Evolutionary conservation across 768 basidiomycete species (phyloP).

Genomic region (Cubamyces lactineus): DNA sequence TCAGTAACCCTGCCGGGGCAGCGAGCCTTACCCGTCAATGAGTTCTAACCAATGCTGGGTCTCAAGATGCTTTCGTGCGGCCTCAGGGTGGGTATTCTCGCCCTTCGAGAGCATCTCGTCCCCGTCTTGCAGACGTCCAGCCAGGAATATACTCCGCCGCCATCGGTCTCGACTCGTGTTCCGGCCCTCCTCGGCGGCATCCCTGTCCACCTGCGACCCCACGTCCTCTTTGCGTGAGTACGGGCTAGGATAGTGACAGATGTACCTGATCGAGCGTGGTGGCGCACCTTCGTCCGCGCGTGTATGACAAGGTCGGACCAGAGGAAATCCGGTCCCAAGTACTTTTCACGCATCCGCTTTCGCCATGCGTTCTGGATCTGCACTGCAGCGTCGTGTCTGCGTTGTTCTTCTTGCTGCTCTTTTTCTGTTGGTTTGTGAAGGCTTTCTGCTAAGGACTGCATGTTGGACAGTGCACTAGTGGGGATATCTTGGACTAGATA

Average conservation of each 20-base stretch:
- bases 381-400: conserved; percentile 25
- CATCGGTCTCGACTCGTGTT: conserved; percentile 52
- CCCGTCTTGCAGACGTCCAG: conserved; percentile 46
- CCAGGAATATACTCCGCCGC: conserved; percentile 49
- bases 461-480: background rate
- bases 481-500: background rate
- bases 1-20: background rate
- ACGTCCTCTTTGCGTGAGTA: background rate
- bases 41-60: conserved; percentile 69
- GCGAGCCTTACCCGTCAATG: conserved; percentile 54
- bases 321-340: conserved; percentile 28
- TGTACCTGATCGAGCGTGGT: conserved; percentile 11
- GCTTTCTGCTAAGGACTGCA: conserved; percentile 15
- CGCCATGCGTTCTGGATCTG: conserved; percentile 33
- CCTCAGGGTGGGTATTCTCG: conserved; percentile 34
- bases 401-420: conserved; percentile 23
- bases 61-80: conserved; percentile 52
- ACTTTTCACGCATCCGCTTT: conserved; percentile 18
- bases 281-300: conserved; percentile 31
- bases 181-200: conserved; percentile 47
- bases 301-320: conserved; percentile 30
- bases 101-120: conserved; percentile 42
- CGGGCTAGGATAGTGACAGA: too few species aligned
- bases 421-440: conserved; percentile 17
- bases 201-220: conserved; percentile 42